Conservation (phyloP, 2,329 filamentous ascomycete species). For the Monosporascus sp. region DNA sequence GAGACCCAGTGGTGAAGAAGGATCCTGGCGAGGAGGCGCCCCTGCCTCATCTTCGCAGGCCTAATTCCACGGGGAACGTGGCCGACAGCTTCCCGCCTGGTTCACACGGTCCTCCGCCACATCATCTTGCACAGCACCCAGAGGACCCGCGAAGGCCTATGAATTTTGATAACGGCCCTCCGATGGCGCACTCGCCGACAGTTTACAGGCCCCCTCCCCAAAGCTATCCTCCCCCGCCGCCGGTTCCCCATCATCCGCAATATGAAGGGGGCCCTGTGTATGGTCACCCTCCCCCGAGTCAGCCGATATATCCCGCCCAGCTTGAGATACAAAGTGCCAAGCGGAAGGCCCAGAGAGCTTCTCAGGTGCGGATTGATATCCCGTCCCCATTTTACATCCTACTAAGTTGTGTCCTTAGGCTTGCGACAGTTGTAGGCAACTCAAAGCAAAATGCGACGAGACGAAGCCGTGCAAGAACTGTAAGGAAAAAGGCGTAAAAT, state of each 20-base stretch:
- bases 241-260: constrained; percentile 22
- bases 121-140: constrained; percentile 29
- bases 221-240: constrained; percentile 22
- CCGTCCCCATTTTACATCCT: constrained; percentile 13
- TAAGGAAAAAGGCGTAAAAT: constrained; percentile 77
- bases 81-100: constrained; percentile 31
- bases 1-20: constrained; percentile 52
- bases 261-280: constrained; percentile 34
- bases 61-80: constrained; percentile 44
- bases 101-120: constrained; percentile 30
- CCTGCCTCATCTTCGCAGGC: constrained; percentile 40
- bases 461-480: constrained; percentile 80
- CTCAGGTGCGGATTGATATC: constrained; percentile 43
- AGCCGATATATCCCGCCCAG: constrained; percentile 23
- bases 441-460: constrained; percentile 92
- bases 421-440: constrained; percentile 80
- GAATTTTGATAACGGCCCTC: constrained; percentile 44
- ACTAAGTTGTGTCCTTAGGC: constrained; percentile 49
- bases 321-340: constrained; percentile 41
- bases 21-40: constrained; percentile 44
- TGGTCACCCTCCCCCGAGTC: constrained; percentile 29
- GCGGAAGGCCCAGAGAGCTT: constrained; percentile 60
- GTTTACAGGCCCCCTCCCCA: constrained; percentile 24
- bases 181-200: constrained; percentile 39
- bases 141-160: constrained; percentile 48